Conservation (phyloP, 2,329 filamentous ascomycete species). For the Curvularia sp. region DNA sequence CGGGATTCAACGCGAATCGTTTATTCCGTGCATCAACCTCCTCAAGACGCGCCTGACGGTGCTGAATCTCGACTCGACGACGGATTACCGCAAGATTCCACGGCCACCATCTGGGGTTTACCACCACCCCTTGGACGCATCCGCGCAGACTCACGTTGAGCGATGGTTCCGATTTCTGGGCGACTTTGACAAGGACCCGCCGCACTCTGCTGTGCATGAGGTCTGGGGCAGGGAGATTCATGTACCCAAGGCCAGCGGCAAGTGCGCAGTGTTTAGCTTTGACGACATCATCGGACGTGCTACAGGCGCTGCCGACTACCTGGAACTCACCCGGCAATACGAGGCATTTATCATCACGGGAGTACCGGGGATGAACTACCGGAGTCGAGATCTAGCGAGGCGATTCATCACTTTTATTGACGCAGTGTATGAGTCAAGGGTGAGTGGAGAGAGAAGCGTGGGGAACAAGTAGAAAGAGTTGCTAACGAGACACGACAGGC, state of each 20-base stretch:
- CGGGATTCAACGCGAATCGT: conserved; percentile 93
- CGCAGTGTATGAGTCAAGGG: conserved; percentile 82
- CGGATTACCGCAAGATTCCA: conserved; percentile 96
- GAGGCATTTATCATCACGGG: conserved; percentile 92
- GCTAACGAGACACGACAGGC: conserved; percentile 60
- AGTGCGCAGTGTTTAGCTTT: conserved; percentile 90
- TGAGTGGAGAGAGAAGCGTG: conserved; percentile 39
- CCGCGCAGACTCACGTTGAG: conserved; percentile 80
- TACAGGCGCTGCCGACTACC: conserved; percentile 91
- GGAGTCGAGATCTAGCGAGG: conserved; percentile 83
- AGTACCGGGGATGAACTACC: conserved; percentile 88
- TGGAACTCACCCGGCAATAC: conserved; percentile 89
- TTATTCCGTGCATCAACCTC: conserved; percentile 92
- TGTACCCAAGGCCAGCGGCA: conserved; percentile 86
- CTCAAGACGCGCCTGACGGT: conserved; percentile 84
- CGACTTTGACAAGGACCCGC: conserved; percentile 76
- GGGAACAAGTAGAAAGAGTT: not conserved
- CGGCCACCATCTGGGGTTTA: conserved; percentile 93
- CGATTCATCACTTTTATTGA: conserved; percentile 98
- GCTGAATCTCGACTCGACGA: conserved; percentile 92
- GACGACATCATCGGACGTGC: conserved; percentile 87
- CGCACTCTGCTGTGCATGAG: conserved; percentile 77
- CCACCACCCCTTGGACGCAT: conserved; percentile 81
- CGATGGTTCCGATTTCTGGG: conserved; percentile 97
- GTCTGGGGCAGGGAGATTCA: conserved; percentile 93